Evolutionary conservation across 495 filamentous ascomycete genomes (phyloP), one percentile per base, ranked within the genome.

Genomic region (Penicillium crystallinum): DNA sequence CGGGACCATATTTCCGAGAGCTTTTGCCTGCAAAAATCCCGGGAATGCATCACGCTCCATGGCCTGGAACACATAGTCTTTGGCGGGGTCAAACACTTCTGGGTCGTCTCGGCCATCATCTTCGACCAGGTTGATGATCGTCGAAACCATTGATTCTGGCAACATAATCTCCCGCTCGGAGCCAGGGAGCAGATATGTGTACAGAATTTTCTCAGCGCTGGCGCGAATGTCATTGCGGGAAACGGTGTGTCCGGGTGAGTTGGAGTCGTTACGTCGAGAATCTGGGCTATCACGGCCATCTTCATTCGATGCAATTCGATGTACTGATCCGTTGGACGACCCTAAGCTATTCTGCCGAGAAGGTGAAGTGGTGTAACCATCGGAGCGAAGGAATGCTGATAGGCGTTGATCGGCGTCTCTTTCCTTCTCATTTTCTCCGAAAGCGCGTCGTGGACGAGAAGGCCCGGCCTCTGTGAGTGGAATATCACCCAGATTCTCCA

Each of bases 31-130:
- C 55, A 98, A 80, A 76, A 98, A 98, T 19, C 91, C 91, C 4
- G 93, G 93, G 70, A 96, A 98, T 12, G 93, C 93, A 71, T 97
- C 93, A 36, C 95, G 84, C 70, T 99, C 93, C 95, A 99, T 99
- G 3, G 93, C 93, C 65, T 97, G 95, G 70, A 97, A 99, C 40
- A 96, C 92, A 65, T 97, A 99, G 72, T 99, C 95, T 70, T 97
- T 97, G 22, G 93, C 93, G 2, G 87, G 84, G 65, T 97, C 92
- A 56, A 99, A 99, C 10, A 99, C 84, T 65, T 97, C 93, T 1
- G 93, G 93, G 63, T 99, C 93, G 57, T 97, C 95, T 61, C 93
- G 83, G 37, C 87, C 87, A 49, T 87, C 82, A 48, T 92, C 85
- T 66, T 99, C 93, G 48, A 99, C 90, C 14, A 86, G 77, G 37